Base-by-base conservation (phyloP, 1,284 basidiomycete species). In the Amylostereum areolatum region DNA sequence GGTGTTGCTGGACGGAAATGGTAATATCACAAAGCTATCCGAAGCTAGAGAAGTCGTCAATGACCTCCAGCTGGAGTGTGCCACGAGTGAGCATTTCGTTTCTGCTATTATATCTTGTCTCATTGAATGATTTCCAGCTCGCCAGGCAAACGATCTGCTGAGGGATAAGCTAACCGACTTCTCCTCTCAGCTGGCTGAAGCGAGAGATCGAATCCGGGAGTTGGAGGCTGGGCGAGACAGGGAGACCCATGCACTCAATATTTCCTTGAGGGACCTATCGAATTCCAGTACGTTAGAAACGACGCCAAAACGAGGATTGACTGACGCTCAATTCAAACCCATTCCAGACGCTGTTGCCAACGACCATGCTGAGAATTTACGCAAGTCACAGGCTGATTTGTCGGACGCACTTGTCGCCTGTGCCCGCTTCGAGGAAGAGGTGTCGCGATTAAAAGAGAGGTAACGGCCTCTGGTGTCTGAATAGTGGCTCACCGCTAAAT, bases 141-240 rank as follows among this genome's bases (percentile, higher is more conserved):
- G 63, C 29, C 63, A 70, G 52, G 67, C 69, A 2, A 57, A 63
- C 9, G 67, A 69, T 43, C 54, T 70, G 3, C 59, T 69, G 3
- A 65, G 66, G 9, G 67, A 69, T 44, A 62, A 63, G 42, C 57
- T 70, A 30, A 59, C 65, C 29, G 60, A 61, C 7, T 47, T 66
- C 3, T 61, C 63, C 10, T 59, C 62, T 25, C 67, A 70, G 39
- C 58, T 69, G 18, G 48, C 61, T 9, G 66, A 69, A 33, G 63
- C 64, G 2, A 64, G 58, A 47, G 56, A 50, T 30, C 65, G 67
- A 2, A 48, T 66, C 12, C 43, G 55, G 0, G 62, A 63, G 8
- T 54, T 64, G 0, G 67, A 70, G 44, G 37, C 28, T 12, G 45
- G 47, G 7, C 62, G 65, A 40, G 43, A 40, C 5, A 52, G 57